phyloP scores from a whole-genome alignment of 2,329 filamentous ascomycete species.

The Alternaria sp. region DNA sequence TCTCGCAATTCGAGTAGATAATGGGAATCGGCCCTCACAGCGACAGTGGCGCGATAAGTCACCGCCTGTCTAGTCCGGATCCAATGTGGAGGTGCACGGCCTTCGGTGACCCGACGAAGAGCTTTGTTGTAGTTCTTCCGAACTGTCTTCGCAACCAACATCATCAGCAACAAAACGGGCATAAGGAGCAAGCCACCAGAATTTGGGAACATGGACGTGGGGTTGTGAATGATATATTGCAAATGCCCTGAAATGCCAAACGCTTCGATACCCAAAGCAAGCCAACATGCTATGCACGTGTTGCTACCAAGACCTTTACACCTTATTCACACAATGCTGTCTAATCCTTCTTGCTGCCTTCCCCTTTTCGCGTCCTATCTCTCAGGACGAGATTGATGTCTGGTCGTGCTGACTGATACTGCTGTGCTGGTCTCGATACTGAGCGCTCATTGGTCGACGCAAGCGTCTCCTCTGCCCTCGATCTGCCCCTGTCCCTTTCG shows the following conservation, averaged over 20 bases:
- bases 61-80: background rate
- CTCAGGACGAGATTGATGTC: constrained; percentile 40
- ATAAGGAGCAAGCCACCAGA: background rate
- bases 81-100: constrained; percentile 6
- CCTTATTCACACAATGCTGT: constrained; percentile 3
- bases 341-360: constrained; percentile 40
- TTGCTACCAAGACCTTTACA: constrained; percentile 12
- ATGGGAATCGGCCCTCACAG: background rate
- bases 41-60: background rate
- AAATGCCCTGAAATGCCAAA: constrained; percentile 16
- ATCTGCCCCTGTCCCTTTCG: constrained; percentile 37
- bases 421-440: constrained; percentile 17
- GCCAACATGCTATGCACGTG: constrained; percentile 4
- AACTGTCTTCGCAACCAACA: background rate
- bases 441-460: constrained; percentile 25
- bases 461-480: constrained; percentile 18
- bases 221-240: constrained; percentile 4
- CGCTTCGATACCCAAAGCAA: constrained; percentile 13
- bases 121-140: background rate
- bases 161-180: background rate
- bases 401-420: constrained; percentile 41
- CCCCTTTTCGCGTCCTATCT: constrained; percentile 34
- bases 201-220: background rate
- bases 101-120: constrained; percentile 3
- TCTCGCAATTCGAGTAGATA: background rate